A percentile compares a stretch with the other conserved stretches of the same genome.
Conservation (phyloP, 805 yeast species). For the Yarrowia sp. region DNA sequence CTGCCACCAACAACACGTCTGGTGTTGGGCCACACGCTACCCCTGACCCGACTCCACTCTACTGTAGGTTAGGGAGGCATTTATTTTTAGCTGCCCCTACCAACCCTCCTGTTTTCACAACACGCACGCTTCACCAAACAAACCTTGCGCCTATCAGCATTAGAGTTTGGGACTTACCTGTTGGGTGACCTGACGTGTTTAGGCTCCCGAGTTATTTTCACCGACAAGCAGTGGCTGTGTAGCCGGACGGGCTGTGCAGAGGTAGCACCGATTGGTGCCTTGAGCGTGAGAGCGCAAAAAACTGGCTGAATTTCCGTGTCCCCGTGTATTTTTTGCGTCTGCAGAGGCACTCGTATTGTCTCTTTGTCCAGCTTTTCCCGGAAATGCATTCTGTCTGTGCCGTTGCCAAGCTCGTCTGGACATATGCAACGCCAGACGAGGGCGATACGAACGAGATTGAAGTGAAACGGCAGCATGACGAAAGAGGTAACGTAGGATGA, state of each 20-base stretch:
- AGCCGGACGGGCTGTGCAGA: conserved; percentile 2
- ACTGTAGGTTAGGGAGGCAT: not conserved
- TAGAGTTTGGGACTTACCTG: not conserved
- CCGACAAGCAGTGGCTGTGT: conserved; percentile 18
- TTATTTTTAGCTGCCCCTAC: not conserved
- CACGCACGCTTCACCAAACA: no score
- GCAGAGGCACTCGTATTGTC: no score
- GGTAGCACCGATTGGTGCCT: no score
- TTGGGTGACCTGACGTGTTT: conserved; percentile 11
- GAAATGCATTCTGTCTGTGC: conserved; percentile 1
- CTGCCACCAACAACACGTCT: no score
- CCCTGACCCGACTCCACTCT: no score
- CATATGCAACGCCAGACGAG: conserved; percentile 6
- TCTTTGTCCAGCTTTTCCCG: no score
- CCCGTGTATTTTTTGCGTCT: no score
- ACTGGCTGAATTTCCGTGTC: not conserved
- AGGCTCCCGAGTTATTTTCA: conserved; percentile 23
- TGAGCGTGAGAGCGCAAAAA: no score
- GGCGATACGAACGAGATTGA: not conserved
- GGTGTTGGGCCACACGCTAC: no score
- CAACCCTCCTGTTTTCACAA: conserved; percentile 1
- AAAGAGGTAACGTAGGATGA: not conserved
- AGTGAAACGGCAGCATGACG: not conserved
- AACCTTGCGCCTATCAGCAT: not conserved
- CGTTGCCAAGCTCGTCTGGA: conserved; percentile 12